Evolutionary conservation across 169 alveolate genomes (phyloP), one percentile per base, ranked within the genome.

Genomic region (Plasmodium adleri): DNA sequence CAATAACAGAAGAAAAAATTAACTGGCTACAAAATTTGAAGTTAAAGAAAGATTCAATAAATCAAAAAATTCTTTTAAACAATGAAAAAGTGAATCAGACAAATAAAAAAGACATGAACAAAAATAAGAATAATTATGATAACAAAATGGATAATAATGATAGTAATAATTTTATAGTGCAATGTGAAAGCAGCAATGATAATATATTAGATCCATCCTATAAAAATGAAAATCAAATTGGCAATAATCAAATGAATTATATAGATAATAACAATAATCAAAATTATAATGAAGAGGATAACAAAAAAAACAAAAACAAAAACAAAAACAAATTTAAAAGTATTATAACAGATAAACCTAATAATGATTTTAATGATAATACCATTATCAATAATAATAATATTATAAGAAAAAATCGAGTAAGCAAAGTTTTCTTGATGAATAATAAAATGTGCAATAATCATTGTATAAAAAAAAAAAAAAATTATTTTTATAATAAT

Each of bases 1-100:
- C 92, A 24, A 86, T 86, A 70, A 86, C 92, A 52, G 88, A 86
- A 54, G 92, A 86, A 67, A 86, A 86, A 86, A 86, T 86, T n/a
- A 32, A 71, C 13, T 86, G 92, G 92, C 32, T 86, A 13, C 92
- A 72, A 66, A 86, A 60, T 26, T 24, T 60, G 60, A 72, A 70
- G 32, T 49, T 58, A 45, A 86, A 52, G 22, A 70, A 62, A 66
- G 28, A 59, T 20, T 24, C 59, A 28, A 20, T 74, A 49, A 20
- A 63, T 22, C 39, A 58, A 78, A 17, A 60, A 62, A 62, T 45
- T 62, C 47, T 15, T 62, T 5, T 56, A 13, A 56, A 56, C 22
- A 22, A 15, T 62, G n/a, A 62, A 15, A 54, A 26, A 62, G 15
- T 24, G 17, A 20, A 22, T 0, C 26, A 43, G 45, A 6, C 0